These are phyloP conservation scores for Fusarium sp. DNA, from an alignment of 2,329 filamentous ascomycete species.

Conservation along the genomic window DNA sequence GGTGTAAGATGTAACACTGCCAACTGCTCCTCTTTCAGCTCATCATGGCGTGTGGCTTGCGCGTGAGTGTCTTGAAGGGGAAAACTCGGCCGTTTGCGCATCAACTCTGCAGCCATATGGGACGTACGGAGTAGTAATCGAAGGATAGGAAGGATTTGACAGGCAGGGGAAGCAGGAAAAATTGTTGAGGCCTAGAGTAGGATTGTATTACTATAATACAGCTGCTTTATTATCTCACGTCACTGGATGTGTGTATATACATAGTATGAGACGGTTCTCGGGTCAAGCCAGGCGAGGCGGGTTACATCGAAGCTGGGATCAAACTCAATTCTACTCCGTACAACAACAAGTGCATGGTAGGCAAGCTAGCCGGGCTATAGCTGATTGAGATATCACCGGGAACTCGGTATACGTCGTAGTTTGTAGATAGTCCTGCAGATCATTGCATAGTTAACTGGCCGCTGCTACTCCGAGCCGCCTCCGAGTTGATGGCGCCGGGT, in stretches of 20 bases:
- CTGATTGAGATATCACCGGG: not conserved
- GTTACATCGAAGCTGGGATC: slow-evolving; percentile 14
- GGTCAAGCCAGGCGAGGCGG: not conserved
- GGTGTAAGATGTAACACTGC: not conserved
- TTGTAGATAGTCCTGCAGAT: not conserved
- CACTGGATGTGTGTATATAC: not conserved
- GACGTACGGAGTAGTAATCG: too few species aligned
- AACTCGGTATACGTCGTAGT: not conserved
- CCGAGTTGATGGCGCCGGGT: slow-evolving; percentile 24
- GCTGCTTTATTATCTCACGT: slow-evolving; percentile 3
- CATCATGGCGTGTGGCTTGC: slow-evolving; percentile 31
- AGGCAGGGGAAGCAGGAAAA: not conserved
- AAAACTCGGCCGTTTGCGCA: slow-evolving; percentile 32
- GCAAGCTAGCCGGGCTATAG: not conserved
- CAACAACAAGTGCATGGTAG: slow-evolving; percentile 4
- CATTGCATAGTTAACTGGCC: not conserved
- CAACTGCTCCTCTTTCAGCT: slow-evolving; percentile 16
- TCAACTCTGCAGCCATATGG: slow-evolving; percentile 1
- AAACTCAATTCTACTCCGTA: slow-evolving; percentile 2
- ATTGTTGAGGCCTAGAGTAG: not conserved
- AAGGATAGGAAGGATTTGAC: not conserved
- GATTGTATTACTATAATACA: slow-evolving; percentile 1
- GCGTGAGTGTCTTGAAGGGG: slow-evolving; percentile 26
- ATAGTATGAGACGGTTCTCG: not conserved
- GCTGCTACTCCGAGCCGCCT: slow-evolving; percentile 16